Evolutionary conservation across 176 grass and related monocot genomes (phyloP), one percentile per base, ranked within the genome.

Genomic region (Alloteropsis semialata): DNA sequence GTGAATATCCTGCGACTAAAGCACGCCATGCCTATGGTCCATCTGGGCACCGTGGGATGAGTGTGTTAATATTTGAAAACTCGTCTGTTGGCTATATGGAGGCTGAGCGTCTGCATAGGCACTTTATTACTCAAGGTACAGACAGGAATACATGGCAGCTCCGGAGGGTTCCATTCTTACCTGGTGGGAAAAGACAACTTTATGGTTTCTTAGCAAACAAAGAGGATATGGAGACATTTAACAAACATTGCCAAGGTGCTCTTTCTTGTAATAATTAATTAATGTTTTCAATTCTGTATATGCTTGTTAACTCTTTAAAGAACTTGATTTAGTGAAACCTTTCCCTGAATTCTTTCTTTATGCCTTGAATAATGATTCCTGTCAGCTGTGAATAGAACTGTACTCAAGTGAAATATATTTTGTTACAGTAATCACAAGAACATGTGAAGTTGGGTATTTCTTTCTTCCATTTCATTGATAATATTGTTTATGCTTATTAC

Each of bases 11-110:
- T 75, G 82, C 83, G 30, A 92, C 54, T 42, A 99, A 92, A 88
- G 93, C 96, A 53, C 82, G 85, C 0, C 96, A 99, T 89, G 83
- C 96, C 62, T 96, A 99, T 76, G 91, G 93, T 83, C 96, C 96
- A 78, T 29, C 22, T 61, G 96, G 96, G 46, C 96, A 99, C 65
- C 87, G 96, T 63, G 96, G 96, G 38, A 92, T 96, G 75, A 92
- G 96, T 77, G 76, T 90, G 72, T 71, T 99, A 69, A 89, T 99
- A 84, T 99, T 99, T 90, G 93, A 99, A 78, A 60, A 76, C 77
- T 79, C 91, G n/a, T 91, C 91, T 0, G 76, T 96, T 24, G 93
- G 96, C 75, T 99, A 90, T 81, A 61, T 90, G 87, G 87, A 92
- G 70, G 96, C 93, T 48, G 96, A 99, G 49, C 91, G 85, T 53